Evolutionary conservation across 345 rosid genomes (phyloP), one percentile per base, ranked within the genome.

Genomic region (Lepidium aucheri): DNA sequence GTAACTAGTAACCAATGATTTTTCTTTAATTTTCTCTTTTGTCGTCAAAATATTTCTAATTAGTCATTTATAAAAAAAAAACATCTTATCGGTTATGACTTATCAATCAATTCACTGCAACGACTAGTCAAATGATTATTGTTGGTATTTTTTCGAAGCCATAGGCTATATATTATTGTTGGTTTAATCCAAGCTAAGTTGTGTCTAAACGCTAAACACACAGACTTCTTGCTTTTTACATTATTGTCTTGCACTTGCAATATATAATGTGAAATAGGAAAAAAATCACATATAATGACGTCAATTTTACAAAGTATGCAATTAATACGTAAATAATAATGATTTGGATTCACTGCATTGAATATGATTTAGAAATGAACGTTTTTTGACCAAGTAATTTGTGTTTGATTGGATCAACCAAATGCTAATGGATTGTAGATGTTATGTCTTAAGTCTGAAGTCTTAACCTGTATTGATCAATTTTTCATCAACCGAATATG

Each of bases 121-220:
- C 22, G 20, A 47, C n/a, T 28, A 59, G 45, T 69, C 68, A 70
- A 69, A 53, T 53, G 5, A 53, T 62, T 16, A 70, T 15, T 53
- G 5, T 43, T 62, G 22, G 15, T 16, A 22, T 22, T 28, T 17
- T 34, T 43, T 9, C n/a, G 11, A 33, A 22, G 35, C 38, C 45
- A 70, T 14, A 61, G 8, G 22, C 55, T 9, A 45, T 43, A 62
- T 15, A 53, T 24, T 70, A 45, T 26, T 18, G 51, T 70, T 42
- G 24, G 33, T 28, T 46, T 54, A 45, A 38, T 55, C 69, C 39
- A 70, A 38, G 39, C 33, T 32, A 28, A 26, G 17, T 46, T 49
- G 11, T 38, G 58, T 44, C 34, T 16, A 47, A 63, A 17, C 43
- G 45, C 50, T 50, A 17, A 54, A 28, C 28, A 24, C 34, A 14